A percentile compares a stretch with the other conserved stretches of the same genome.
phyloP scores from a whole-genome alignment of 768 basidiomycete species.

The Kwoniella sp. region DNA sequence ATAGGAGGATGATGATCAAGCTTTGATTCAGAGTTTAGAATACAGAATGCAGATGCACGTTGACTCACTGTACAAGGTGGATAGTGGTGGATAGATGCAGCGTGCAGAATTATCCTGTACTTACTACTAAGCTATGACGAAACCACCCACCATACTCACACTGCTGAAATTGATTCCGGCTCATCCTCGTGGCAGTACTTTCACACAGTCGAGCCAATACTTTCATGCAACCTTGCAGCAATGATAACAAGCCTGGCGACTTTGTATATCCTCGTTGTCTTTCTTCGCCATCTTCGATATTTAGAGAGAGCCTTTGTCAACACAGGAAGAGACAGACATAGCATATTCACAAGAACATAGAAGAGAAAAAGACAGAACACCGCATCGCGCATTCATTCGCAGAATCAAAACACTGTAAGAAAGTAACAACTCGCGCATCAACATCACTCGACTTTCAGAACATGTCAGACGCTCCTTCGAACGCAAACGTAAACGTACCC shows the following conservation, averaged over 20 bases:
- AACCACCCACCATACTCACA: neutral
- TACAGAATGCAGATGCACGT: neutral
- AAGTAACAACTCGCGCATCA: too few relatives aligned
- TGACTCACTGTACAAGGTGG: neutral
- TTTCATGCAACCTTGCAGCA: too few relatives aligned
- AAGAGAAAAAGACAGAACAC: too few relatives aligned
- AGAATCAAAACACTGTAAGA: too few relatives aligned
- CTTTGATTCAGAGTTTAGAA: neutral
- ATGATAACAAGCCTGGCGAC: neutral
- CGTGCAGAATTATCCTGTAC: neutral
- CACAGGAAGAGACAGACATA: too few relatives aligned
- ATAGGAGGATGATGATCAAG: neutral
- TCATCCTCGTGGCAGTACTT: conserved; percentile 3
- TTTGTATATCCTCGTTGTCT: too few relatives aligned
- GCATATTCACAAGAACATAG: too few relatives aligned
- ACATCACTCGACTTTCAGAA: too few relatives aligned
- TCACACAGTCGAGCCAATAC: conserved; percentile 8
- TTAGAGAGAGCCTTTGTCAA: too few relatives aligned
- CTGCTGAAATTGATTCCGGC: neutral
- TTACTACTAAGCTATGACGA: neutral
- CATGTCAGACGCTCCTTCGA: neutral
- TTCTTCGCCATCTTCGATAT: too few relatives aligned
- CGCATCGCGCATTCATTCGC: too few relatives aligned
- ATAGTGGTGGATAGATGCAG: neutral
- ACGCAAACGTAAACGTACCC: neutral